Evolutionary conservation across 192 early-diverging fungal genomes (phyloP).

Genomic region (Hyaloraphidium curvatum): DNA sequence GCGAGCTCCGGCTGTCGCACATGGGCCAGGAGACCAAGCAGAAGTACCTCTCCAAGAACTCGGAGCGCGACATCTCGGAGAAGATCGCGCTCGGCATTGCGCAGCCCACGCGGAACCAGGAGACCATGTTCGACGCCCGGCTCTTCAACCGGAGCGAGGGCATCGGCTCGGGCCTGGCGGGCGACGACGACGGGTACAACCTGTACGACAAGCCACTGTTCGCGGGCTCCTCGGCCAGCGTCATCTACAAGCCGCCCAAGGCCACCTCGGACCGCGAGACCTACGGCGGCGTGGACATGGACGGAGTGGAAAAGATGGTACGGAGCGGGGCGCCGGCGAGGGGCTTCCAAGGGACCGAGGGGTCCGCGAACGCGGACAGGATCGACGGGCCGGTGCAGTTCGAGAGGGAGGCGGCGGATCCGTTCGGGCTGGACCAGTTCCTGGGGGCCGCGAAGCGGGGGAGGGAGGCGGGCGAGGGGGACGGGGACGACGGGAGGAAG

Average conservation of each 20-base stretch:
- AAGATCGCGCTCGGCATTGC: conserved; percentile 94
- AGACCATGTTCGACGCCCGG: conserved; percentile 84
- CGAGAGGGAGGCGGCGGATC: conserved; percentile 66
- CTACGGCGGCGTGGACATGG: conserved; percentile 39
- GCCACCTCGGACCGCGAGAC: conserved; percentile 30
- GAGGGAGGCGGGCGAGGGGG: neutral
- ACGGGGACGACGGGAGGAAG: neutral
- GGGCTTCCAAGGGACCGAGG: conserved; percentile 51
- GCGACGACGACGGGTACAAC: conserved; percentile 77
- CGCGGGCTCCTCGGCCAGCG: conserved; percentile 32
- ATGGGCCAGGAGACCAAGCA: conserved; percentile 79
- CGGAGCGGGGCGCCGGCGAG: conserved; percentile 35
- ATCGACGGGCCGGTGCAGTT: conserved; percentile 80
- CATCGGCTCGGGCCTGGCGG: conserved; percentile 68
- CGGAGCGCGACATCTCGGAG: conserved; percentile 90
- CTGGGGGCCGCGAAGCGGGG: conserved; percentile 21
- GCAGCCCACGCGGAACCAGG: conserved; percentile 53
- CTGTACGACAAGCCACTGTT: conserved; percentile 96
- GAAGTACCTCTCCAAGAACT: conserved; percentile 28
- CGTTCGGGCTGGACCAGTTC: conserved; percentile 83
- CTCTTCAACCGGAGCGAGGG: conserved; percentile 85
- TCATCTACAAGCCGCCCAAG: conserved; percentile 41
- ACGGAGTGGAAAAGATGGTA: conserved; percentile 47
- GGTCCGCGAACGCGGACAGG: conserved; percentile 16
- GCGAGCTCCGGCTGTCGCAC: conserved; percentile 63